Conservation (phyloP, 768 basidiomycete genomes). For the Mycena amicta region DNA sequence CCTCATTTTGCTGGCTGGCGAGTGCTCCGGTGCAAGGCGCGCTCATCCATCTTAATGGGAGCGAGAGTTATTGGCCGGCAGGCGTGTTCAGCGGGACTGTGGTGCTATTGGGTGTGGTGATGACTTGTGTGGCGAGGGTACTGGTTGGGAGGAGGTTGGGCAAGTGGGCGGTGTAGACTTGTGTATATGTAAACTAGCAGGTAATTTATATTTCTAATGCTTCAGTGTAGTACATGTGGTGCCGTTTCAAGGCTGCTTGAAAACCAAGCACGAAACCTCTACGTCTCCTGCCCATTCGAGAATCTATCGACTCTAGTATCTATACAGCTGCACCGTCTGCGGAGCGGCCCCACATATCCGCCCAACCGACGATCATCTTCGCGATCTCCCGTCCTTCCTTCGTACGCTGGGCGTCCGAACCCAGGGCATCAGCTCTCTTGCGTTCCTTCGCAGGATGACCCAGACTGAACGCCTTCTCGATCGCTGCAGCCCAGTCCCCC, state of each 20-base stretch:
- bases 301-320: too few species aligned
- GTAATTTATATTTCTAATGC: neutral
- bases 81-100: constrained; percentile 19
- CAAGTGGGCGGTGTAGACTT: constrained; percentile 7
- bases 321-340: too few species aligned
- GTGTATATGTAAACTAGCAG: neutral
- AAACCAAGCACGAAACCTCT: too few species aligned
- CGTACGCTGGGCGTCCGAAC: constrained; percentile 38
- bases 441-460: constrained; percentile 50
- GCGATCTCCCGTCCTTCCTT: constrained; percentile 52
- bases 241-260: neutral
- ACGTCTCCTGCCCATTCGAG: too few species aligned
- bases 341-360: constrained; percentile 25
- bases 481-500: constrained; percentile 69
- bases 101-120: constrained; percentile 16
- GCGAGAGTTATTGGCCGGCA: constrained; percentile 6
- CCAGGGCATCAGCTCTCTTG: constrained; percentile 47
- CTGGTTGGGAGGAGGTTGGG: constrained; percentile 5
- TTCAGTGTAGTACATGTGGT: neutral
- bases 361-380: constrained; percentile 52
- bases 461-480: constrained; percentile 58
- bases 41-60: neutral
- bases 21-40: constrained; percentile 9
- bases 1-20: constrained; percentile 24
- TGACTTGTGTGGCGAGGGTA: constrained; percentile 13